phyloP scores from a whole-genome alignment of 1,139 yeast species.

The Sugiyamaella xylanicola region DNA sequence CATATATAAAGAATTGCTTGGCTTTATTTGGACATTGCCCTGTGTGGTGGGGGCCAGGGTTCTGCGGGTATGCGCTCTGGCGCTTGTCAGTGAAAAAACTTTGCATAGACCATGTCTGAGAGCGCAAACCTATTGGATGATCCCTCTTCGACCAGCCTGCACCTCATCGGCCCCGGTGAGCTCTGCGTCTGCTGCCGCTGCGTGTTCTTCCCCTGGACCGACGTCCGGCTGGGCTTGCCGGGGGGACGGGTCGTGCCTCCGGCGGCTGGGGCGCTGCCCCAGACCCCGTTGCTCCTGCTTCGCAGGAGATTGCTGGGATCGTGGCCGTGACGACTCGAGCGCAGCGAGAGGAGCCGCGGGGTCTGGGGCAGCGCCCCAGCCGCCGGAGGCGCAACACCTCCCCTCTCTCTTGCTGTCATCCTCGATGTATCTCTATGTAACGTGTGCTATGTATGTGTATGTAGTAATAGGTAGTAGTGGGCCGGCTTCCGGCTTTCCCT shows the following conservation, averaged over 20 bases:
- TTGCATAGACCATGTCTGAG: not conserved
- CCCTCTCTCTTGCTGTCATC: too few species aligned
- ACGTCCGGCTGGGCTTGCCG: not conserved
- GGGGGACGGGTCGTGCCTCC: not conserved
- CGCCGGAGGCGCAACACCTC: too few species aligned
- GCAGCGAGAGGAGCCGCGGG: too few species aligned
- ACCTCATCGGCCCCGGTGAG: not conserved
- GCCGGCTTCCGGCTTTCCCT: not conserved
- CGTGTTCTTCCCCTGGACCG: not conserved
- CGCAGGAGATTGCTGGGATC: too few species aligned
- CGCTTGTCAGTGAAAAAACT: not conserved
- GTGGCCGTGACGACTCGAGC: too few species aligned
- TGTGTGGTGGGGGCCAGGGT: slow-evolving; percentile 15
- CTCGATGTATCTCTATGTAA: not conserved
- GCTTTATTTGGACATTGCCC: slow-evolving; percentile 12
- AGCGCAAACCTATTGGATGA: not conserved
- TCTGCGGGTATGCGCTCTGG: not conserved
- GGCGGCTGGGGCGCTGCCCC: too few species aligned
- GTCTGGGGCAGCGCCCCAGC: too few species aligned
- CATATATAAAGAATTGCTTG: slow-evolving; percentile 6
- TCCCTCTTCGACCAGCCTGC: too few species aligned
- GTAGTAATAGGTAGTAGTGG: too few species aligned
- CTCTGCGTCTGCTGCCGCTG: not conserved
- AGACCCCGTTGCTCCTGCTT: too few species aligned
- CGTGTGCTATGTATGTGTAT: too few species aligned